phyloP scores from a whole-genome alignment of 2,329 filamentous ascomycete genomes.

The Penicillium sp. region DNA sequence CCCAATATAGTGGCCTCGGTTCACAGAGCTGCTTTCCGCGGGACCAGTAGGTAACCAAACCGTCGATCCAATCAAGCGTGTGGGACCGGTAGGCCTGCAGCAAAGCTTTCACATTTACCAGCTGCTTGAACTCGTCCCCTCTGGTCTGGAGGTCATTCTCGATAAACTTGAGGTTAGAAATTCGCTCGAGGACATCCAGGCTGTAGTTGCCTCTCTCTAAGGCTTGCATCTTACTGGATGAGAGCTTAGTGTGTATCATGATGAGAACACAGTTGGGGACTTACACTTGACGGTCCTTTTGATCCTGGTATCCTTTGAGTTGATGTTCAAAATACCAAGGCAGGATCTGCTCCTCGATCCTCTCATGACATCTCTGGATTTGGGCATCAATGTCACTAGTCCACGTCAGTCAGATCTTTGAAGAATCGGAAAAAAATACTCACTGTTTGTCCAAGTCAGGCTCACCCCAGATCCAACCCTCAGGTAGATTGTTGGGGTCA shows the following conservation, averaged over 20 bases:
- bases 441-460: not conserved
- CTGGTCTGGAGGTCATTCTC: not conserved
- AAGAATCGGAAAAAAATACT: not conserved
- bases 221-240: not conserved
- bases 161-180: not conserved
- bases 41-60: not conserved
- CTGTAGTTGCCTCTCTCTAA: not conserved
- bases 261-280: not conserved
- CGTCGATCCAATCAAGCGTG: not conserved
- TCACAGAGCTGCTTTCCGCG: not conserved
- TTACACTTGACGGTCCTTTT: not conserved
- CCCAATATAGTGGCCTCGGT: not conserved
- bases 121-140: not conserved
- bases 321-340: not conserved
- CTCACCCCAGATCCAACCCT: not conserved
- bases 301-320: not conserved
- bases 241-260: not conserved
- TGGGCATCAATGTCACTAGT: slow-evolving; percentile 6
- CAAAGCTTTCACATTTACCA: not conserved
- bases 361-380: slow-evolving; percentile 5
- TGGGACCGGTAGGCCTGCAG: not conserved
- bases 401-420: not conserved
- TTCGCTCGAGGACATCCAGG: not conserved
- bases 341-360: slow-evolving; percentile 5
- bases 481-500: not conserved